phyloP scores from a whole-genome alignment of 1,284 basidiomycete genomes.

The Mycena sp. region DNA sequence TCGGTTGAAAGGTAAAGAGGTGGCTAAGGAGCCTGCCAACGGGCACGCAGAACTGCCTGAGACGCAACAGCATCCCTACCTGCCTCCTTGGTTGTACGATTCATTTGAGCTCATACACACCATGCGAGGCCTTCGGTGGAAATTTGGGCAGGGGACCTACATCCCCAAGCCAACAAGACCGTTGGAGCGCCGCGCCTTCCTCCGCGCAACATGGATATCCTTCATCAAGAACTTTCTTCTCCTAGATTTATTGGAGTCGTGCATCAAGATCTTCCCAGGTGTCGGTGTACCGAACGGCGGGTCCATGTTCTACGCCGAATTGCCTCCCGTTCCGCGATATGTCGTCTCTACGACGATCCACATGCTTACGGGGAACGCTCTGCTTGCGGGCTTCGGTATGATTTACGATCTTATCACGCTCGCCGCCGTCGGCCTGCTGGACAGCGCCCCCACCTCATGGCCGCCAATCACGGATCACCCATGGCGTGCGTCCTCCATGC shows the following conservation, averaged over 20 bases:
- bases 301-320: slow-evolving; percentile 65
- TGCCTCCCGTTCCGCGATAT: slow-evolving; percentile 62
- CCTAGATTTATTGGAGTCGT: slow-evolving; percentile 67
- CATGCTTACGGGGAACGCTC: slow-evolving; percentile 60
- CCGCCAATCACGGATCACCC: slow-evolving; percentile 75
- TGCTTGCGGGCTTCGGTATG: slow-evolving; percentile 73
- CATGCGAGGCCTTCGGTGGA: slow-evolving; percentile 71
- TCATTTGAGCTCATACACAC: slow-evolving; percentile 64
- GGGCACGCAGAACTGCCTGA: slow-evolving; percentile 29
- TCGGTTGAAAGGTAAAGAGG: slow-evolving; percentile 46
- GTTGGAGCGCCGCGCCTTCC: slow-evolving; percentile 57
- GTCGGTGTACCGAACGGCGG: slow-evolving; percentile 68
- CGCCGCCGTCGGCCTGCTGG: slow-evolving; percentile 62
- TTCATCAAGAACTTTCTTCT: slow-evolving; percentile 61
- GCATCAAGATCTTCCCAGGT: slow-evolving; percentile 70
- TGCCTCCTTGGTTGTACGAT: slow-evolving; percentile 60
- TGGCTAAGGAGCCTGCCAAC: slow-evolving; percentile 35
- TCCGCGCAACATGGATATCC: slow-evolving; percentile 60
- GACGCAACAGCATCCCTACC: slow-evolving; percentile 31
- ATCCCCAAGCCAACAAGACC: slow-evolving; percentile 63
- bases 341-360: slow-evolving; percentile 67
- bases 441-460: slow-evolving; percentile 67
- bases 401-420: slow-evolving; percentile 68
- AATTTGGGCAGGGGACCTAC: slow-evolving; percentile 65
- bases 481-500: slow-evolving; percentile 70